phyloP scores from a whole-genome alignment of 345 rosid species.

The Boechera stricta region DNA sequence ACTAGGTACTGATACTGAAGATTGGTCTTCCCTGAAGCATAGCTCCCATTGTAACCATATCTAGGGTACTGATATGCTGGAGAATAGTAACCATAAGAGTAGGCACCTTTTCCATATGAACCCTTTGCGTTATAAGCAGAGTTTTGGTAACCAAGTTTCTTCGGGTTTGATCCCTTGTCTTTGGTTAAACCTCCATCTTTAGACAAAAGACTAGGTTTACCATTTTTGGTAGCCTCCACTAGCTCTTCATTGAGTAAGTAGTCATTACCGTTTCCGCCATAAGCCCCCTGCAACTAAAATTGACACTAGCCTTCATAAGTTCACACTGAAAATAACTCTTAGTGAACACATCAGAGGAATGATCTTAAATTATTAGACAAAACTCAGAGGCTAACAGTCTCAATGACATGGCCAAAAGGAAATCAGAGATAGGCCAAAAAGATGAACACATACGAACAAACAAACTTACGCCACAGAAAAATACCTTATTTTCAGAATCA shows the following conservation, averaged over 20 bases:
- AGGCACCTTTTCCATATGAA: slow-evolving; percentile 50
- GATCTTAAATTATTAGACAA: slow-evolving; percentile 26
- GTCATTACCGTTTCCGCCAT: slow-evolving; percentile 31
- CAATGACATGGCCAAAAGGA: slow-evolving; percentile 9
- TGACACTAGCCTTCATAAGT: slow-evolving; percentile 27
- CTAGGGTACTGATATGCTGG: slow-evolving; percentile 58
- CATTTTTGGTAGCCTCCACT: slow-evolving; percentile 42
- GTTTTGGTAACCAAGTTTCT: slow-evolving; percentile 53
- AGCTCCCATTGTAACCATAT: slow-evolving; percentile 55
- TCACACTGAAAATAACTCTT: slow-evolving; percentile 53
- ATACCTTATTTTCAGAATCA: slow-evolving; percentile 54
- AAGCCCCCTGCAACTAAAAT: slow-evolving; percentile 41
- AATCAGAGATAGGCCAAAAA: not conserved
- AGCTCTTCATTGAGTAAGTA: slow-evolving; percentile 17
- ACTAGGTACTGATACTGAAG: slow-evolving; percentile 51
- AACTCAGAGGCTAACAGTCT: not conserved
- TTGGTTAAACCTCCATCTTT: slow-evolving; percentile 46
- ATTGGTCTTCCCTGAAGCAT: slow-evolving; percentile 59
- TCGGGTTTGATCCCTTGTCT: slow-evolving; percentile 48
- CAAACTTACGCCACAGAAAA: not conserved
- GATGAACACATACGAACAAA: slow-evolving; percentile 8
- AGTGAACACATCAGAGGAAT: slow-evolving; percentile 44
- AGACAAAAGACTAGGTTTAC: slow-evolving; percentile 39
- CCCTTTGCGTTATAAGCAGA: slow-evolving; percentile 49
- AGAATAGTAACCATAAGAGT: slow-evolving; percentile 44